A percentile compares a stretch with the other conserved stretches of the same genome.
Evolutionary conservation across 768 basidiomycete species (phyloP).

Genomic region (Termitomyces eurrhizus): DNA sequence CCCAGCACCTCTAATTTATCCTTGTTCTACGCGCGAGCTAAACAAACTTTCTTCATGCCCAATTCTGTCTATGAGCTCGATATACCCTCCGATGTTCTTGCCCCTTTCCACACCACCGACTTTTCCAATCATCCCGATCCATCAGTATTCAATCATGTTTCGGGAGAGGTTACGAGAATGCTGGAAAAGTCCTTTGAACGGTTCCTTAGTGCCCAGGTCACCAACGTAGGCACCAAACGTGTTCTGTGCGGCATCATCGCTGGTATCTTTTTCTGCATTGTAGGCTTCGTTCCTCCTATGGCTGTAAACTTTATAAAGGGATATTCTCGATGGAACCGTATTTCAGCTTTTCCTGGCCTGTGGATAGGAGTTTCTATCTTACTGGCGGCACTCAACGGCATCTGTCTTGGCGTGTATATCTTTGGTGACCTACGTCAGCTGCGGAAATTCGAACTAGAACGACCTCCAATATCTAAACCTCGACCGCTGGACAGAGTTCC

Average conservation of each 20-base stretch:
- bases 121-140: constrained; percentile 60
- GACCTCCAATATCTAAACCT: constrained; percentile 59
- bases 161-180: constrained; percentile 51
- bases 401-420: constrained; percentile 75
- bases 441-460: constrained; percentile 71
- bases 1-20: constrained; percentile 54
- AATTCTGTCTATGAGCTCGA: constrained; percentile 69
- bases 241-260: constrained; percentile 68
- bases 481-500: constrained; percentile 28
- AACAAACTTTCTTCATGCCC: constrained; percentile 77
- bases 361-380: constrained; percentile 67
- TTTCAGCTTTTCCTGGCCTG: constrained; percentile 60
- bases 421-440: constrained; percentile 80
- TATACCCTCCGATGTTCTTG: constrained; percentile 61
- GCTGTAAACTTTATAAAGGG: constrained; percentile 42
- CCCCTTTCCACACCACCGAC: constrained; percentile 48
- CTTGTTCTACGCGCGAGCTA: constrained; percentile 75
- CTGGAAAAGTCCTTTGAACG: constrained; percentile 61
- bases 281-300: constrained; percentile 47
- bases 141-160: constrained; percentile 55
- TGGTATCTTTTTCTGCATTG: constrained; percentile 46
- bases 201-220: constrained; percentile 66
- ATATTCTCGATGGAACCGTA: constrained; percentile 51
- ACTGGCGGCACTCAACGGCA: constrained; percentile 62
- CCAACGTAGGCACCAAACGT: constrained; percentile 67